These are phyloP conservation scores for Colletotrichum nymphaeae DNA, from an alignment of 2,329 filamentous ascomycete species.

Conservation along the genomic window DNA sequence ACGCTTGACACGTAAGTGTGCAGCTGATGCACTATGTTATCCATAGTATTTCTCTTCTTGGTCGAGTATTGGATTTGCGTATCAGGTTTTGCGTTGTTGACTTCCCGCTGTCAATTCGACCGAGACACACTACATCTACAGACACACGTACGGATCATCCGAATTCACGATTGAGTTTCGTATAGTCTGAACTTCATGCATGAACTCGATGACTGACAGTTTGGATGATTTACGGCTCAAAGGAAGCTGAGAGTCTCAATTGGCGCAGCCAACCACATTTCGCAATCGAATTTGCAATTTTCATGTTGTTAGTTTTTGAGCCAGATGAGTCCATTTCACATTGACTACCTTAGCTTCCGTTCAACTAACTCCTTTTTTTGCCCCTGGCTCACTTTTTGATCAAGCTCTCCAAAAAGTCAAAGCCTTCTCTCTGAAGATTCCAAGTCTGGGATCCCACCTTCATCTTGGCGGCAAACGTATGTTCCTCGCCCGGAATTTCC, in stretches of 20 bases:
- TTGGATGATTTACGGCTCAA: not conserved
- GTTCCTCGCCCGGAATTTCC: conserved; percentile 53
- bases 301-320: not conserved
- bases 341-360: not conserved
- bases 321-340: not conserved
- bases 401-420: conserved; percentile 52
- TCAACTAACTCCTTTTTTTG: not conserved
- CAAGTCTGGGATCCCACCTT: conserved; percentile 48
- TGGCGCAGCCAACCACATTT: not conserved
- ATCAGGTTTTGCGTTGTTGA: not conserved
- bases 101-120: conserved; percentile 8
- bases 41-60: not conserved
- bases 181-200: not conserved
- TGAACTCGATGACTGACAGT: not conserved
- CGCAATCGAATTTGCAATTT: not conserved
- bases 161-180: not conserved
- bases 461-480: conserved; percentile 56
- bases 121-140: not conserved
- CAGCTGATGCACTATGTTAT: not conserved
- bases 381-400: conserved; percentile 2
- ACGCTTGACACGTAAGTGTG: conserved; percentile 6
- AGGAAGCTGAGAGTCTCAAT: not conserved
- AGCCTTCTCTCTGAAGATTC: conserved; percentile 50
- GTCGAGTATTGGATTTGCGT: not conserved
- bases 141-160: not conserved